Evolutionary conservation across 148 eudicot species (phyloP).

Genomic region (Drosera capensis): DNA sequence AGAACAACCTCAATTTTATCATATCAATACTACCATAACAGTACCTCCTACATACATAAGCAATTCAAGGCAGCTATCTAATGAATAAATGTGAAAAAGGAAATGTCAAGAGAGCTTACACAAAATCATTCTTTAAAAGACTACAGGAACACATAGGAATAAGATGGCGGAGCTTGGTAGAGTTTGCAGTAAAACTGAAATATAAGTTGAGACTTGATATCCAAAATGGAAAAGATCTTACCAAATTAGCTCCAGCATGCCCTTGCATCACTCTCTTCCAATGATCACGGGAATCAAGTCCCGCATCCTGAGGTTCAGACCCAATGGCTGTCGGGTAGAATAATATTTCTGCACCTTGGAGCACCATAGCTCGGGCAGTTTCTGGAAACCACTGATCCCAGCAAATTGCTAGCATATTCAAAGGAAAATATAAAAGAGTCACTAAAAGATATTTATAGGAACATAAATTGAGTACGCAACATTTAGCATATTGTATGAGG

Average conservation of each 20-base stretch:
- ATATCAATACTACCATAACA: too few relatives aligned
- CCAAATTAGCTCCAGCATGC: conserved; percentile 96
- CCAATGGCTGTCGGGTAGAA: conserved; percentile 98
- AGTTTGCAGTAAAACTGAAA: neutral
- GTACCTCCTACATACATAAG: too few relatives aligned
- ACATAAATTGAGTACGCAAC: too few relatives aligned
- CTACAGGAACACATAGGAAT: too few relatives aligned
- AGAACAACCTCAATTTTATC: neutral
- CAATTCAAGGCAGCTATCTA: too few relatives aligned
- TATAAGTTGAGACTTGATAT: neutral
- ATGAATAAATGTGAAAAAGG: too few relatives aligned
- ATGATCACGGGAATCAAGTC: conserved; percentile 92
- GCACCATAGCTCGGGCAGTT: conserved; percentile 90
- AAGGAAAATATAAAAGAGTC: neutral
- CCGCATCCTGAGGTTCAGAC: conserved; percentile 91
- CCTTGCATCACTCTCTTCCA: conserved; percentile 99
- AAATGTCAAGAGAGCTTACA: too few relatives aligned
- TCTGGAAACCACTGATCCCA: conserved; percentile 99
- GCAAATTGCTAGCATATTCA: conserved; percentile 50
- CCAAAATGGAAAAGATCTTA: conserved; percentile 9
- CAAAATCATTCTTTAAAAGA: too few relatives aligned
- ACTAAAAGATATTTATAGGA: too few relatives aligned
- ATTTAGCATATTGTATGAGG: too few relatives aligned
- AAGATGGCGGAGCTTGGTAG: neutral
- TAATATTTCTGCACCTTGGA: conserved; percentile 93